phyloP scores from a whole-genome alignment of 305 asterid species.

The Fraxinus paxiana region DNA sequence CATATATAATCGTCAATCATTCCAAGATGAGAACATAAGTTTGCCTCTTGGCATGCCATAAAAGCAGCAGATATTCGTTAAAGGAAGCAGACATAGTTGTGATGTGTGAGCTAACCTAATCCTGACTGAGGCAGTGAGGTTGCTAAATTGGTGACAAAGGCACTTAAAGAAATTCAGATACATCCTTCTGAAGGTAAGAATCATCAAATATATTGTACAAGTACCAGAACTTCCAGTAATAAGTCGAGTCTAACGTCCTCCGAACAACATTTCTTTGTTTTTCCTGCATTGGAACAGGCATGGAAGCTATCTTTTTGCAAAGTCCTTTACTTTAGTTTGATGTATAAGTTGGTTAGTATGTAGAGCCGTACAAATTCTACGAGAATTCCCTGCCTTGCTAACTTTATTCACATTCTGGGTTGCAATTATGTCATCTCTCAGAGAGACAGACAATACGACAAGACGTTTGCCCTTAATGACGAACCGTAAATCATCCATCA shows the following conservation, averaged over 20 bases:
- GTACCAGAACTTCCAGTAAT: not conserved
- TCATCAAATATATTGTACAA: not conserved
- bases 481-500: not conserved
- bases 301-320: not conserved
- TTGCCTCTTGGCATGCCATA: slow-evolving; percentile 1
- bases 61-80: not conserved
- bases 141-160: not conserved
- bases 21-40: slow-evolving; percentile 1
- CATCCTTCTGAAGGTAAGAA: slow-evolving; percentile 7
- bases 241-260: not conserved
- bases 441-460: not conserved
- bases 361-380: not conserved
- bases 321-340: not conserved
- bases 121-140: slow-evolving; percentile 4
- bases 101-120: not conserved
- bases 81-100: not conserved
- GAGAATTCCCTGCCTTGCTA: not conserved
- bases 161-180: slow-evolving; percentile 9
- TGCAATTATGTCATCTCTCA: not conserved
- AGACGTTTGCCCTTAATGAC: not conserved
- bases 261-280: not conserved
- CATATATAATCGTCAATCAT: not conserved
- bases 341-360: not conserved
- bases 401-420: not conserved
- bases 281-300: not conserved